Base-by-base conservation (phyloP, 768 basidiomycete species). In the Rhodosporidiobolus sp. region DNA sequence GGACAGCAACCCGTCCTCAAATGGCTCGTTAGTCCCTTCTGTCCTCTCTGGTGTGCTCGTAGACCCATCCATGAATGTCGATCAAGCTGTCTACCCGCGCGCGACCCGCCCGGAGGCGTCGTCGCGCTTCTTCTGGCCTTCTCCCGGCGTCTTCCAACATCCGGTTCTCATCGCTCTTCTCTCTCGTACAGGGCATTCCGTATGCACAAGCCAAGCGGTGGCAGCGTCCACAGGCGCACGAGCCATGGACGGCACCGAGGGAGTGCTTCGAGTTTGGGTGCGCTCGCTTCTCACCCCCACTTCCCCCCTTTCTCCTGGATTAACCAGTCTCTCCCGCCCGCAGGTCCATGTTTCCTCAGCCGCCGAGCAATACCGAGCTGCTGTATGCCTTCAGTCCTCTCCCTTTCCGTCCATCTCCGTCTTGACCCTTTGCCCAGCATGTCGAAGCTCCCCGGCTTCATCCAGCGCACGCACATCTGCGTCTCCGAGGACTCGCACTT, bases 401-500 rank as follows among this genome's bases (percentile, higher is more conserved):
- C 2, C 20, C 35, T 0, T 5, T 2, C 34, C 4, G 17, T 5
- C 9, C 30, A 19, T 4, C 6, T 2, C 16, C 17, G 7, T 5
- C 9, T 14, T 38, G 17, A 5, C 48, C 48, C 0, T 9, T 16
- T 34, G 5, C 20, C 52, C 38, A 57, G 66, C 26, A 49, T 72
- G 26, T 30, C 55, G 8, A 48, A 59, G 22, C 24, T 72, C 4
- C 71, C 71, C 17, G 71, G 71, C 22, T 72, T 67, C 66, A 48
- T 72, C 38, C 1, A 49, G 3, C 55, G 71, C 17, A 35, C 19
- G 5, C 66, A 72, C 45, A 65, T 72, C 67, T n/a, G 26, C 17
- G 60, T 63, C 9, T 45, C 32, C 4, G 86, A 87, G 74, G 83
- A 86, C 72, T 86, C 86, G 70, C 78, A 87, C 55, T 83, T 79